These are phyloP conservation scores for Puccinia hordei DNA, from an alignment of 1,284 basidiomycete species.

Conservation along the genomic window DNA sequence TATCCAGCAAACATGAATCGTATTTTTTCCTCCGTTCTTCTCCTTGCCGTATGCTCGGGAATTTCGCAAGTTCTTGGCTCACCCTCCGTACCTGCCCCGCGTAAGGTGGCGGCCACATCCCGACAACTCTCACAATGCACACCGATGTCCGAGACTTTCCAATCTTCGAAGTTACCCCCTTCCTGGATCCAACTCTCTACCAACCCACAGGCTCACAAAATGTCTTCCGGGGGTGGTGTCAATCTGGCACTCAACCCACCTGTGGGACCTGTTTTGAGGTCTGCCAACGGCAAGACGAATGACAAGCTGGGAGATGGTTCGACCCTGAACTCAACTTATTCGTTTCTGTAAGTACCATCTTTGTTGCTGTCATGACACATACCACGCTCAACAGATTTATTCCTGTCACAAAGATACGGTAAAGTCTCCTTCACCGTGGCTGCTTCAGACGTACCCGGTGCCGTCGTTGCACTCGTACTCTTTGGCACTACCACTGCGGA, in stretches of 20 bases:
- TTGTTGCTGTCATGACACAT: background rate
- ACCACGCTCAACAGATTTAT: background rate
- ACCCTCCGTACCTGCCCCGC: background rate
- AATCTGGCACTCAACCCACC: conserved; percentile 41
- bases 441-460: conserved; percentile 39
- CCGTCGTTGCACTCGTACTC: conserved; percentile 29
- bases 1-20: background rate
- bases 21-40: background rate
- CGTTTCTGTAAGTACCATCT: conserved; percentile 19
- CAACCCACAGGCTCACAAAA: conserved; percentile 19
- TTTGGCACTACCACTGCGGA: conserved; percentile 45
- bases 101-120: background rate
- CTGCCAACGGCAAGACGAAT: conserved; percentile 27
- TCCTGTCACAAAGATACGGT: conserved; percentile 21
- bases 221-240: conserved; percentile 32
- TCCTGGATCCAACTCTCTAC: conserved; percentile 29
- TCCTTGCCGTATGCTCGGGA: background rate
- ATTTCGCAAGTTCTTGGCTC: background rate
- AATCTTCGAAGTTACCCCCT: background rate
- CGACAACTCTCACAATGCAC: background rate
- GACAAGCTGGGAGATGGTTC: conserved; percentile 29
- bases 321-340: conserved; percentile 41
- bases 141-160: background rate
- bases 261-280: conserved; percentile 7
- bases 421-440: conserved; percentile 39